Base-by-base conservation (phyloP, 805 yeast genomes). In the Dipodascus geniculatus region DNA sequence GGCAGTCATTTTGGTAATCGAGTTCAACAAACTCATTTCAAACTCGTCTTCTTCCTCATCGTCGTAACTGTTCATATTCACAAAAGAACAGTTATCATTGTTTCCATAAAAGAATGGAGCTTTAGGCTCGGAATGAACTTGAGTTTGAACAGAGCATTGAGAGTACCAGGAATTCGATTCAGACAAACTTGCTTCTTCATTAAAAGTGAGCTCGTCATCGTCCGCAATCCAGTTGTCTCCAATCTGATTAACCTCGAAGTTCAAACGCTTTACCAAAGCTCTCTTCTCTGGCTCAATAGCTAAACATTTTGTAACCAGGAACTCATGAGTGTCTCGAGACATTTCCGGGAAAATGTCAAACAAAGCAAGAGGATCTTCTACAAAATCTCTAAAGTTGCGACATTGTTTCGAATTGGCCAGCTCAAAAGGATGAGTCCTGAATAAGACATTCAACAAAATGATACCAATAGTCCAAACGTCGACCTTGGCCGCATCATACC, bases 391-490 rank as follows among this genome's bases (percentile, higher is more conserved):
- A 67, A 88, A 90, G 51, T 89, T 71, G 63, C 85, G 86, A 38
- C 20, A 38, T 69, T 89, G 96, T 14, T 82, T 74, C 62, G 82
- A 81, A 60, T 82, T 80, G 3, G 96, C 96, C 14, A 83, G 82
- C 59, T 84, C 90, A 69, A 90, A 91, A 0, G 99, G 99, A 84
- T 91, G 83, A 55, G 80, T 80, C 0, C 97, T 97, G 54, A 83
- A 80, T 0, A 87, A 63, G 76, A 91, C 74, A 0, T 97, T 89
- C 65, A 83, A 93, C 6, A 91, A 69, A 16, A 93, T 88, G 9
- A 93, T 79, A 0, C 99, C 99, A 57, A 91, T 68, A 0, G 96
- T 80, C 99, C 99, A 91, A 3, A 86, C 81, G 65, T 91, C 99
- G 1, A 82, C 81, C 66, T 85, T 83, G 2, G 71, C 64, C 60